Percentiles rank a stretch among this genome's conserved stretches.
phyloP scores from a whole-genome alignment of 805 yeast species.

The Metschnikowia drakensbergensis region DNA sequence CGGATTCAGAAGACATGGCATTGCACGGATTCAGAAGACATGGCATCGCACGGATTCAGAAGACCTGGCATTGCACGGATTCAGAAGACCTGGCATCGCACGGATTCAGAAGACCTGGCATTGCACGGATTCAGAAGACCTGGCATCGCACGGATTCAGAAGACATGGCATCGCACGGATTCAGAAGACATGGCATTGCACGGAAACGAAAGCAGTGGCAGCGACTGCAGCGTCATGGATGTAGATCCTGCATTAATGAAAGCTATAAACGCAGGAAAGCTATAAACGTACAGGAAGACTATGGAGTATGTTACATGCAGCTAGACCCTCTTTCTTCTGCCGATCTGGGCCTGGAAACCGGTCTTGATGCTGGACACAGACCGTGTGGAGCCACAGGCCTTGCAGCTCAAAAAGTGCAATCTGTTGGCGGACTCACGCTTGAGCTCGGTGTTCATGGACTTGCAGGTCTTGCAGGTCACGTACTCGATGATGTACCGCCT shows the following conservation, averaged over 20 bases:
- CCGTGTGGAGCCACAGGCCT: slow-evolving; percentile 95
- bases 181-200: too few species aligned
- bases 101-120: too few species aligned
- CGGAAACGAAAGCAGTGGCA: not conserved
- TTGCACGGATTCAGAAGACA: too few species aligned
- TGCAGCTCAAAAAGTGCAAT: slow-evolving; percentile 95
- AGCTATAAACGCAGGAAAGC: not conserved
- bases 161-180: too few species aligned
- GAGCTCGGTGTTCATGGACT: slow-evolving; percentile 93
- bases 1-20: not conserved
- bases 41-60: too few species aligned
- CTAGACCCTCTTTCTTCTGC: slow-evolving; percentile 71
- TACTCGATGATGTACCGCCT: slow-evolving; percentile 96
- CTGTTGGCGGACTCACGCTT: slow-evolving; percentile 95
- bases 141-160: too few species aligned
- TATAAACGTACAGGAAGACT: not conserved
- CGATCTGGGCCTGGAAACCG: slow-evolving; percentile 98
- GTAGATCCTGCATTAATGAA: not conserved
- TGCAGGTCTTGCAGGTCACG: slow-evolving; percentile 98
- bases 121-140: too few species aligned
- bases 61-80: too few species aligned
- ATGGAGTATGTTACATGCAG: slow-evolving; percentile 3
- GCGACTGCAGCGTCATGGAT: not conserved
- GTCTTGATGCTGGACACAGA: slow-evolving; percentile 97
- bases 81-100: too few species aligned